phyloP scores from a whole-genome alignment of 257 asterid genomes.

The Solanum lignicaule region DNA sequence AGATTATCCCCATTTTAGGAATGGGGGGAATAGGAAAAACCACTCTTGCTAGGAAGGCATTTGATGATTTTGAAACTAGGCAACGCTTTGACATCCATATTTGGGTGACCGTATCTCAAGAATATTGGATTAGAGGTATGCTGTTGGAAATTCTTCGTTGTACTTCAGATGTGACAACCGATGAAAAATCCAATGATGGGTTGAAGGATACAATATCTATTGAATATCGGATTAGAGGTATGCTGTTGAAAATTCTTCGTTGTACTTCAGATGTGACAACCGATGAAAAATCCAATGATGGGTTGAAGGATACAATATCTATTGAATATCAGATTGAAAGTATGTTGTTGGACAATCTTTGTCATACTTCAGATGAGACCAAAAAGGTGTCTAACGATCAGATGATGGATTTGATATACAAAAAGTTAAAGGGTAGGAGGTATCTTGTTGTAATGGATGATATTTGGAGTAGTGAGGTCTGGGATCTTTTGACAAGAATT shows the following conservation, averaged over 20 bases:
- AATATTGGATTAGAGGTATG: not conserved
- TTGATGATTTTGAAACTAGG: not conserved
- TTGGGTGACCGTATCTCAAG: slow-evolving; percentile 1
- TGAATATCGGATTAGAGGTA: not conserved
- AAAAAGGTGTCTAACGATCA: too few relatives aligned
- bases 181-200: too few relatives aligned
- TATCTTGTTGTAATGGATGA: slow-evolving; percentile 1
- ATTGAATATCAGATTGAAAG: too few relatives aligned
- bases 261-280: not conserved
- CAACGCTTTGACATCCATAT: not conserved
- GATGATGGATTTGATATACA: not conserved
- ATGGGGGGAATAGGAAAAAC: not conserved
- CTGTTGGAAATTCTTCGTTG: not conserved
- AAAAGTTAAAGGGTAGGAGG: not conserved
- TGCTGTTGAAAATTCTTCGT: not conserved
- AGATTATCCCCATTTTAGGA: not conserved
- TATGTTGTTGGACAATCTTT: too few relatives aligned
- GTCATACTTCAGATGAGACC: too few relatives aligned
- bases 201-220: too few relatives aligned
- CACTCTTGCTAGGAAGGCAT: not conserved
- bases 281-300: not conserved
- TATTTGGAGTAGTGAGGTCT: not conserved
- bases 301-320: too few relatives aligned
- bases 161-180: not conserved
- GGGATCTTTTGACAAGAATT: too few relatives aligned